Conservation (phyloP, 345 rosid genomes). For the Salix purpurea region DNA sequence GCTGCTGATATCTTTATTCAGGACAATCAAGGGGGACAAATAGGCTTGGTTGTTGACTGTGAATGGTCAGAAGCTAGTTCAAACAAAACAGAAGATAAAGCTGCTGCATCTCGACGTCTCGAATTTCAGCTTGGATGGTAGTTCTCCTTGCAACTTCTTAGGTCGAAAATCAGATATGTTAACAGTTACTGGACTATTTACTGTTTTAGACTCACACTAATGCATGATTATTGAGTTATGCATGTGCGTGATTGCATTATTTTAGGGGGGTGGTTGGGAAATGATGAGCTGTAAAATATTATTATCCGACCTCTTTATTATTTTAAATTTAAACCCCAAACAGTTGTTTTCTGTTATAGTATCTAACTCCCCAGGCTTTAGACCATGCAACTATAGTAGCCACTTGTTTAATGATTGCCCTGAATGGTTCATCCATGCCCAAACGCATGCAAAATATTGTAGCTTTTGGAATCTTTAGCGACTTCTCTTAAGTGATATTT, state of each 20-base stretch:
- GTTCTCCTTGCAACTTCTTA: not conserved
- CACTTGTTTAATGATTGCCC: not conserved
- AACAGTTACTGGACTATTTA: not conserved
- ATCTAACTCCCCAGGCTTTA: too few relatives aligned
- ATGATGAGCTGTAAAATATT: not conserved
- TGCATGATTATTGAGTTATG: not conserved
- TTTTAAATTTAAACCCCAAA: not conserved
- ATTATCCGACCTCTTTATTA: not conserved
- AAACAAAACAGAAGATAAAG: slow-evolving; percentile 16
- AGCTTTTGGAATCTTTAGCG: not conserved
- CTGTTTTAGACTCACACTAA: not conserved
- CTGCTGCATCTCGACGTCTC: slow-evolving; percentile 23
- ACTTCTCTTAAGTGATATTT: not conserved
- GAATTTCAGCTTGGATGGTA: slow-evolving; percentile 32
- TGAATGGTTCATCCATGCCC: not conserved
- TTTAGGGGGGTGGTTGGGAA: too few relatives aligned
- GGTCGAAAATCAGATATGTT: not conserved
- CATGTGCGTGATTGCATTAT: not conserved
- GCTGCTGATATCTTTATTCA: slow-evolving; percentile 4
- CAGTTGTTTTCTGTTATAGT: not conserved
- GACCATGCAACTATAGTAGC: not conserved
- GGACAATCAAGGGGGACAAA: slow-evolving; percentile 27
- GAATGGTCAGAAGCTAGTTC: slow-evolving; percentile 31
- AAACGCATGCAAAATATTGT: not conserved
- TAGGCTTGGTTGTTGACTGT: slow-evolving; percentile 27